Conservation (phyloP, 345 rosid genomes). For the Populus pruinosa region DNA sequence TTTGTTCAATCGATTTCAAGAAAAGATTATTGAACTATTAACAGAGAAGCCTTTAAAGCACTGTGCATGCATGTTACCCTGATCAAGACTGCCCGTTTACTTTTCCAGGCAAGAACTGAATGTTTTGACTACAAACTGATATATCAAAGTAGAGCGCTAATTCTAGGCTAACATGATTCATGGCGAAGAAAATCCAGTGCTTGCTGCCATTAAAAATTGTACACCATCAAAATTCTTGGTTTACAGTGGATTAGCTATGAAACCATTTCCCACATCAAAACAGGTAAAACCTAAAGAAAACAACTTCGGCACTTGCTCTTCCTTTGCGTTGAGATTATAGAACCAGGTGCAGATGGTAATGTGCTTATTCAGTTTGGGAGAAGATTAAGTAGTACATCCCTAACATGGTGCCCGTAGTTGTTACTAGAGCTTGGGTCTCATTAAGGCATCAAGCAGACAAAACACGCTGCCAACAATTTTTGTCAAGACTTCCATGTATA, state of each 20-base stretch:
- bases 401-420: too few relatives aligned
- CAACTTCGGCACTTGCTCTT: not conserved
- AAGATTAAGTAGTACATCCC: too few relatives aligned
- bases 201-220: not conserved
- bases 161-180: not conserved
- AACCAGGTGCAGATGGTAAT: not conserved
- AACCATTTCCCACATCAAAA: not conserved
- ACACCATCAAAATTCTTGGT: conserved; percentile 1
- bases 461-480: not conserved
- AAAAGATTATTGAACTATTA: too few relatives aligned
- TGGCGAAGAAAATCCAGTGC: not conserved
- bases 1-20: too few relatives aligned
- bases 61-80: too few relatives aligned
- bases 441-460: too few relatives aligned
- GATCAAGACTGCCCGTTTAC: too few relatives aligned
- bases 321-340: not conserved
- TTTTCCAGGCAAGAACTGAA: too few relatives aligned
- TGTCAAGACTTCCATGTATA: not conserved
- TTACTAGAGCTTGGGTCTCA: too few relatives aligned
- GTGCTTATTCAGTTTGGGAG: too few relatives aligned
- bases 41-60: too few relatives aligned
- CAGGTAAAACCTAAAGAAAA: not conserved
- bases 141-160: not conserved
- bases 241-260: not conserved
- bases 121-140: too few relatives aligned